Evolutionary conservation across 2,329 filamentous ascomycete genomes (phyloP).

Genomic region (Aspergillus aculeatinus): DNA sequence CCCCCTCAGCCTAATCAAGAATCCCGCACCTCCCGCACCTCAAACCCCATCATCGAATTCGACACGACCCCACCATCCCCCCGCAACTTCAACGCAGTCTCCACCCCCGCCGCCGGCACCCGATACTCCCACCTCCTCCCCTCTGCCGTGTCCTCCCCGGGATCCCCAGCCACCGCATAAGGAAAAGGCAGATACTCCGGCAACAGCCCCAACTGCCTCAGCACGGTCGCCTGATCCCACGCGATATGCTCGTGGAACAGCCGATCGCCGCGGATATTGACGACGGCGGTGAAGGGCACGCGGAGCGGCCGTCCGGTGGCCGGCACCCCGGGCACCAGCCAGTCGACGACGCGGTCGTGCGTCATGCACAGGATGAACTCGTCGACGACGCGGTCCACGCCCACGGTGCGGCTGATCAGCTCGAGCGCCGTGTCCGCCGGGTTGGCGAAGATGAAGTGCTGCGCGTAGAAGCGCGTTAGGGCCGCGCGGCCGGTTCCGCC

Average conservation of each 20-base stretch:
- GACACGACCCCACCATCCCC: slow-evolving; percentile 51
- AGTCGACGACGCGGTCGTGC: slow-evolving; percentile 63
- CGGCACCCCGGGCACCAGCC: slow-evolving; percentile 64
- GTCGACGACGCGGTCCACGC: slow-evolving; percentile 69
- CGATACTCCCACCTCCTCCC: slow-evolving; percentile 56
- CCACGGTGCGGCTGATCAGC: slow-evolving; percentile 69
- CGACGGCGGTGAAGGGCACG: slow-evolving; percentile 65
- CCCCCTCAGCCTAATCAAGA: background rate
- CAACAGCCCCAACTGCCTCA: slow-evolving; percentile 62
- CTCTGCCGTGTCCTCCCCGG: slow-evolving; percentile 37
- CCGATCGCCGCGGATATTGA: slow-evolving; percentile 67
- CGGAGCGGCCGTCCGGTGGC: slow-evolving; percentile 55
- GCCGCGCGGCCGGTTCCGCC: slow-evolving; percentile 67
- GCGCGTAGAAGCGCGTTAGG: slow-evolving; percentile 66
- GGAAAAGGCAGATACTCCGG: slow-evolving; percentile 66
- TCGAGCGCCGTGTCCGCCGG: slow-evolving; percentile 66
- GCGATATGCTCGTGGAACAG: slow-evolving; percentile 70
- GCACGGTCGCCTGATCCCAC: slow-evolving; percentile 66
- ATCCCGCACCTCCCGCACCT: slow-evolving; percentile 27
- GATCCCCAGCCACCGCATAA: slow-evolving; percentile 45
- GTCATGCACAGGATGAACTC: slow-evolving; percentile 68
- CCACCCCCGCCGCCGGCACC: slow-evolving; percentile 60
- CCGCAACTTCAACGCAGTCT: slow-evolving; percentile 53
- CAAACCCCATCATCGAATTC: slow-evolving; percentile 57
- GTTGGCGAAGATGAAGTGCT: slow-evolving; percentile 75